Conservation (phyloP, 768 basidiomycete species). For the Lactifluus piperatus region DNA sequence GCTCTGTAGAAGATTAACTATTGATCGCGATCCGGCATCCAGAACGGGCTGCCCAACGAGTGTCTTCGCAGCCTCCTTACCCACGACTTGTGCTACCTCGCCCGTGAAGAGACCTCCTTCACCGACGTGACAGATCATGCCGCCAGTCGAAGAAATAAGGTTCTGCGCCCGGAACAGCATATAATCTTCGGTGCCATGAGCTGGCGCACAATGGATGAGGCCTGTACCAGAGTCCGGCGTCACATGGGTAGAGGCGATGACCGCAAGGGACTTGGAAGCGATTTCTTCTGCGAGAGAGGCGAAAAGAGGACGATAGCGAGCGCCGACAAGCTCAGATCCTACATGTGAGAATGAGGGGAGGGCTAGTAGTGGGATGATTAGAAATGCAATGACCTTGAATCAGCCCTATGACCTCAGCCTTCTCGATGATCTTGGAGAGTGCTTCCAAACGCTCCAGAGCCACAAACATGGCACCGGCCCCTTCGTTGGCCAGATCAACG, state of each 20-base stretch:
- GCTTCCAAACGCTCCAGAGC: conserved; percentile 28
- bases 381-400: conserved; percentile 3
- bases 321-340: conserved; percentile 49
- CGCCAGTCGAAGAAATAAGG: conserved; percentile 34
- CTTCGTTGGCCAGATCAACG: conserved; percentile 12
- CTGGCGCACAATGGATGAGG: conserved; percentile 91
- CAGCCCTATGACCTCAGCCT: conserved; percentile 32
- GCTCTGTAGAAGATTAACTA: conserved; percentile 55
- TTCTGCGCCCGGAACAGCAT: conserved; percentile 54
- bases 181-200: conserved; percentile 92
- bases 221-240: conserved; percentile 87
- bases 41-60: conserved; percentile 69
- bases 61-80: conserved; percentile 33
- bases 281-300: conserved; percentile 22
- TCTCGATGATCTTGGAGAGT: conserved; percentile 27
- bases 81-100: conserved; percentile 50
- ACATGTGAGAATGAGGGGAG: background rate
- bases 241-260: conserved; percentile 71
- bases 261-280: conserved; percentile 21
- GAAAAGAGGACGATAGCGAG: conserved; percentile 58
- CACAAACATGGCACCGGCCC: conserved; percentile 27
- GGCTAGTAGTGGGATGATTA: background rate
- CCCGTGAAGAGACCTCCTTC: conserved; percentile 60
- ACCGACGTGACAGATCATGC: conserved; percentile 77
- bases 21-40: conserved; percentile 54